Evolutionary conservation across 2,329 filamentous ascomycete species (phyloP).

Genomic region (Pestalotiopsis sp.): DNA sequence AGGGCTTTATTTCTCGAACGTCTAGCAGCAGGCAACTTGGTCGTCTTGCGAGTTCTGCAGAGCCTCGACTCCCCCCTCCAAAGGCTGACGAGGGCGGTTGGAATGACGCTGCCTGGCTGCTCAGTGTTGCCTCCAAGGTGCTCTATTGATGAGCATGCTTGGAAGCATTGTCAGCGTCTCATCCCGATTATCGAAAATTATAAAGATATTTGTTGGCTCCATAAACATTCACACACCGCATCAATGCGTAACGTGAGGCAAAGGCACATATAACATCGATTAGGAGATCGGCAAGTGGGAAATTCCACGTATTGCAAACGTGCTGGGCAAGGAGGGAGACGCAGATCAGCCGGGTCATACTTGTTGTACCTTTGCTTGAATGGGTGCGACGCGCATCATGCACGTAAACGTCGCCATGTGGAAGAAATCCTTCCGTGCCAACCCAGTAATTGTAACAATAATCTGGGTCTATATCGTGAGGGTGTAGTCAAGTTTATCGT

Average conservation of each 20-base stretch:
- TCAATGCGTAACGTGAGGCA: no score
- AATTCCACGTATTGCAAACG: no score
- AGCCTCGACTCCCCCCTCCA: slow-evolving; percentile 51
- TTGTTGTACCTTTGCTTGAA: no score
- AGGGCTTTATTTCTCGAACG: slow-evolving; percentile 34
- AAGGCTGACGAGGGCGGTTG: slow-evolving; percentile 61
- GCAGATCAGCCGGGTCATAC: no score
- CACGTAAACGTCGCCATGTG: no score
- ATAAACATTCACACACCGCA: no score
- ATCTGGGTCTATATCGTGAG: no score
- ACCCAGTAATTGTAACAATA: no score
- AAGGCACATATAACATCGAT: background rate
- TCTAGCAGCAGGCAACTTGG: slow-evolving; percentile 43
- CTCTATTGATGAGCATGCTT: slow-evolving; percentile 43
- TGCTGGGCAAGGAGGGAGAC: no score
- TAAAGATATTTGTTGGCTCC: background rate
- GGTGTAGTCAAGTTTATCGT: background rate
- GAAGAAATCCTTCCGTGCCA: no score
- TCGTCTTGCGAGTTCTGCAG: slow-evolving; percentile 27
- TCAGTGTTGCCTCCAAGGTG: slow-evolving; percentile 66
- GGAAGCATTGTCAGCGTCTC: background rate
- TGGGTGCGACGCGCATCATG: no score
- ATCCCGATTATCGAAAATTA: background rate
- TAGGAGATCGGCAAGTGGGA: no score
- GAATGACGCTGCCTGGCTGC: slow-evolving; percentile 69